Evolutionary conservation across 495 filamentous ascomycete genomes (phyloP), one percentile per base, ranked within the genome.

Genomic region (Oidiodendron maius): DNA sequence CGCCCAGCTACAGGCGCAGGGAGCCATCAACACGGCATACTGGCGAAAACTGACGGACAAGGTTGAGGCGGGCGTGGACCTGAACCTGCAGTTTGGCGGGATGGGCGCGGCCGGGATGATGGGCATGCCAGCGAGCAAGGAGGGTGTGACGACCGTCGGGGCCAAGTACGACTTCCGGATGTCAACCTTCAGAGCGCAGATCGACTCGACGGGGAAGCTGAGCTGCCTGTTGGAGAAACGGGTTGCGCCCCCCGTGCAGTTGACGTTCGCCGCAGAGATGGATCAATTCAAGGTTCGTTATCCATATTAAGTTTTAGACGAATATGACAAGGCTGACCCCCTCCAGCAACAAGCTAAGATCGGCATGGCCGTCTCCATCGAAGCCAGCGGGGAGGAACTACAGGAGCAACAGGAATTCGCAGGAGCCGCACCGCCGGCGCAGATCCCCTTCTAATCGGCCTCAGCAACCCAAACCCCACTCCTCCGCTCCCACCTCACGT

Each of bases 161-260:
- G 89, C 88, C 57, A 99, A 97, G 71, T 99, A 99, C 66, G 93
- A 97, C 62, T 99, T 99, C 82, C 77, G 88, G 49, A 83, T 87
- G 62, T 91, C 88, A 30, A 91, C 87, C 9, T 95, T 96, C 79
- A 80, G 91, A 53, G 93, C 91, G 17, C 94, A 97, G 69, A 77
- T 99, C 44, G 93, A 99, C 69, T 91, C 89, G 61, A 80, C 87
- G 51, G 94, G 94, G 57, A 93, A 90, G 74, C 76, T 99, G 54
- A 86, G 84, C 69, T 93, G 87, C 62, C 74, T 96, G 57, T 73
- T 97, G 50, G 94, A 99, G 76, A 97, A 96, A 82, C 80, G 88
- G 58, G 83, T 99, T 61, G 87, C 90, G 17, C 86, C 89, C 57
- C 82, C 88, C 39, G 87, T 99, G 48, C 81, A 79, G 56, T 77